Conservation (phyloP, 2,329 filamentous ascomycete genomes). For the Dactylonectria macrodidyma region DNA sequence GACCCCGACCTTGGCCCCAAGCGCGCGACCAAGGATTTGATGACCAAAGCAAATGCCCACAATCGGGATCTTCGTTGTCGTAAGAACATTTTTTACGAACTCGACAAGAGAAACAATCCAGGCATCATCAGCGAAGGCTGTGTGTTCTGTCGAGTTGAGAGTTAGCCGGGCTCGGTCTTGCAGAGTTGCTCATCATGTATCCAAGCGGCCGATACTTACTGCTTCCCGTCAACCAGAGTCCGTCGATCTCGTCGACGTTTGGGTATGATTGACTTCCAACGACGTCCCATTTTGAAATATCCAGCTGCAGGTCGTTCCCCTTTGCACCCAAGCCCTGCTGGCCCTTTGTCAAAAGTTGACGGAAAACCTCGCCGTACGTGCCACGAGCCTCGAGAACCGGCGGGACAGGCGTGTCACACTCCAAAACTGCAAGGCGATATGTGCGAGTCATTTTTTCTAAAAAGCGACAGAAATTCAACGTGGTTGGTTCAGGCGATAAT, state of each 20-base stretch:
- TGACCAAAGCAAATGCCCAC: constrained; percentile 64
- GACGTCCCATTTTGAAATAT: constrained; percentile 51
- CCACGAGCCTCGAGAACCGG: constrained; percentile 45
- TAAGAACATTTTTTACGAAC: constrained; percentile 50
- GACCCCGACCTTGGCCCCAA: constrained; percentile 55
- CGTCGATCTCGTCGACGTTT: constrained; percentile 46
- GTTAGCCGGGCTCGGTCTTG: neutral
- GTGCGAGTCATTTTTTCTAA: constrained; percentile 39
- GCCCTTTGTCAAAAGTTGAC: constrained; percentile 46
- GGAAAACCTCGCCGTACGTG: constrained; percentile 52
- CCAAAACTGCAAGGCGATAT: constrained; percentile 49
- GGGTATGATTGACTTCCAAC: constrained; percentile 49
- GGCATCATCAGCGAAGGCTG: constrained; percentile 55
- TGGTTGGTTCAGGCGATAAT: constrained; percentile 7
- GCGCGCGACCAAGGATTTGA: constrained; percentile 60
- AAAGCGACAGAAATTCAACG: neutral
- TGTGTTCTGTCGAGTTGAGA: constrained; percentile 44
- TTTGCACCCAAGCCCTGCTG: constrained; percentile 40
- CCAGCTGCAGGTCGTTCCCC: constrained; percentile 40
- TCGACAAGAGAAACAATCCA: constrained; percentile 59
- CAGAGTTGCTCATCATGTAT: neutral
- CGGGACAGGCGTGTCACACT: constrained; percentile 52
- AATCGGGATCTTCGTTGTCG: constrained; percentile 50
- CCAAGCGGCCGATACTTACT: constrained; percentile 41
- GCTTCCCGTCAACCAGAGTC: constrained; percentile 52